Percentiles rank a stretch among this genome's conserved stretches.
phyloP scores from a whole-genome alignment of 306 rosid genomes.

The Gleditsia sinensis region DNA sequence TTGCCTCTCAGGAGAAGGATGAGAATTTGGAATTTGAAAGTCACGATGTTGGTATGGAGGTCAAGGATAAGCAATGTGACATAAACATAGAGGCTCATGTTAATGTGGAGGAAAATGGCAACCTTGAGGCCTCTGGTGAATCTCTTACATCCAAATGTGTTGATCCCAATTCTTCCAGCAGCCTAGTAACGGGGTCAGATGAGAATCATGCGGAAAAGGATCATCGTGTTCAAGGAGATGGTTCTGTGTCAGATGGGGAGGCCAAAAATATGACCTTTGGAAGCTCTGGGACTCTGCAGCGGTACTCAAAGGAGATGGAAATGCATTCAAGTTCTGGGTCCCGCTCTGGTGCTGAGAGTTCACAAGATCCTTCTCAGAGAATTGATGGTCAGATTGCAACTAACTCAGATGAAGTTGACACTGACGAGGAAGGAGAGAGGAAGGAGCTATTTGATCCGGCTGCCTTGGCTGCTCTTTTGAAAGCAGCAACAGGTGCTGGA shows the following conservation, averaged over 20 bases:
- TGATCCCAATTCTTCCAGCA: conserved; percentile 32
- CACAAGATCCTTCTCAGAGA: conserved; percentile 59
- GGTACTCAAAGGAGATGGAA: conserved; percentile 72
- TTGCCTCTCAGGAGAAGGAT: conserved; percentile 29
- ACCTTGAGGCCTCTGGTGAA: conserved; percentile 15
- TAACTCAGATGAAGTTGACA: conserved; percentile 80
- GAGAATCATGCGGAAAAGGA: conserved; percentile 43
- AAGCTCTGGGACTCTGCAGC: conserved; percentile 66
- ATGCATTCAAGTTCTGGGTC: conserved; percentile 52
- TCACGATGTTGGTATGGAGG: background rate
- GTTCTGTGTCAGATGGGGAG: conserved; percentile 52
- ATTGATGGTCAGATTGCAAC: conserved; percentile 89
- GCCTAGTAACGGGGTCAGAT: conserved; percentile 32
- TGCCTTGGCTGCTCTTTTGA: conserved; percentile 91
- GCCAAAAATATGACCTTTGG: conserved; percentile 67
- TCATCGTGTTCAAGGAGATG: conserved; percentile 45
- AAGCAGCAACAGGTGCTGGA: conserved; percentile 80
- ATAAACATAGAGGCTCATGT: conserved; percentile 19
- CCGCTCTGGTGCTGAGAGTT: conserved; percentile 55
- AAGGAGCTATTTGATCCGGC: conserved; percentile 92
- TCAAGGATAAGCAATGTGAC: conserved; percentile 23
- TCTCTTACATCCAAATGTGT: conserved; percentile 27
- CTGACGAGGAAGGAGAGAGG: conserved; percentile 84
- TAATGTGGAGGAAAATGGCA: background rate
- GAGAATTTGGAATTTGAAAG: conserved; percentile 22